Evolutionary conservation across 2,329 filamentous ascomycete species (phyloP).

Genomic region (Cladorrhinum sp.): DNA sequence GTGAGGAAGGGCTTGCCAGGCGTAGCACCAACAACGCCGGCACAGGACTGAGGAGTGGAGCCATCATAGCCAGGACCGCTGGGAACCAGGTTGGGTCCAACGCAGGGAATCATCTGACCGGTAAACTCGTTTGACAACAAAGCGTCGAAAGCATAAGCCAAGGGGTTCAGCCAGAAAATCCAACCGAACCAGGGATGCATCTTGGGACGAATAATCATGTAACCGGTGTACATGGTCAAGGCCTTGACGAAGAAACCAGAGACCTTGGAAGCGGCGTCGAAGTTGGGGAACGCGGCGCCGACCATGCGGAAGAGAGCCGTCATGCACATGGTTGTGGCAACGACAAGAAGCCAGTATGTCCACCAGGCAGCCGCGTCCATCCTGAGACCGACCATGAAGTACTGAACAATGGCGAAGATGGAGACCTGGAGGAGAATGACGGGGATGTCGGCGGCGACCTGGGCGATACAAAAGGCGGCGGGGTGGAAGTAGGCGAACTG

Average conservation of each 20-base stretch:
- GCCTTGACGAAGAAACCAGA: conserved; percentile 50
- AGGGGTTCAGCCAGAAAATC: conserved; percentile 63
- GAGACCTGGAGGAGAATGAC: conserved; percentile 57
- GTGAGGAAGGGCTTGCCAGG: conserved; percentile 47
- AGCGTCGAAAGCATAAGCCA: conserved; percentile 68
- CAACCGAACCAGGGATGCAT: conserved; percentile 64
- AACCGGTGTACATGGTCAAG: conserved; percentile 61
- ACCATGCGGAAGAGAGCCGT: conserved; percentile 57
- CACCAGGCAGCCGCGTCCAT: conserved; percentile 54
- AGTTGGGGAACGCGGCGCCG: conserved; percentile 53
- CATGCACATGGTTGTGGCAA: conserved; percentile 53
- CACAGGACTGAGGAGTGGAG: conserved; percentile 47
- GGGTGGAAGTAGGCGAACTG: conserved; percentile 57
- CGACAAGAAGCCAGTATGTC: conserved; percentile 56
- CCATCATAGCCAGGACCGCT: conserved; percentile 47
- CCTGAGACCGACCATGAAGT: conserved; percentile 62
- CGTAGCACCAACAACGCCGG: conserved; percentile 55
- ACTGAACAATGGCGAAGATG: conserved; percentile 55
- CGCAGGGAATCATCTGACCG: conserved; percentile 50
- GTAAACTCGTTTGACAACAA: conserved; percentile 71
- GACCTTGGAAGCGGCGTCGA: conserved; percentile 58
- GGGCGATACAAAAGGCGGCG: conserved; percentile 56
- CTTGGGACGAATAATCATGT: conserved; percentile 57
- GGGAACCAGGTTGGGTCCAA: conserved; percentile 49
- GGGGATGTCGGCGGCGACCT: conserved; percentile 53